Evolutionary conservation across 2,329 filamentous ascomycete species (phyloP).

Genomic region (Emmonsia crescens): DNA sequence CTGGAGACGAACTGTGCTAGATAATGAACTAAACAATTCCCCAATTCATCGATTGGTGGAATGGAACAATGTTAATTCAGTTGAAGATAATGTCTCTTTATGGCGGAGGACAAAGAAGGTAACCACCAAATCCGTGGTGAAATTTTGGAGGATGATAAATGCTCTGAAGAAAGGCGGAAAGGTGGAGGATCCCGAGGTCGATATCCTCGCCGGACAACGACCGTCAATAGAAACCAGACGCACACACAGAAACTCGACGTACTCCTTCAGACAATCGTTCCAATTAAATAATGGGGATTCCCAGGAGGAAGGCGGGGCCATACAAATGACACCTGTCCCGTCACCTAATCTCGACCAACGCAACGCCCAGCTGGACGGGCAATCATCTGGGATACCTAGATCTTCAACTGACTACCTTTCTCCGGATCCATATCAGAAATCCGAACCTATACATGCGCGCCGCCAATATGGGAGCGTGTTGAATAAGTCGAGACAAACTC

Average conservation of each 20-base stretch:
- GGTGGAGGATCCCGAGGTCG: slow-evolving; percentile 35
- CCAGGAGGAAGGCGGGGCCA: slow-evolving; percentile 49
- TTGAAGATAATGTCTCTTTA: slow-evolving; percentile 69
- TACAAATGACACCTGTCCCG: slow-evolving; percentile 91
- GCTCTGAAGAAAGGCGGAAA: slow-evolving; percentile 40
- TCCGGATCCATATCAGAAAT: slow-evolving; percentile 2
- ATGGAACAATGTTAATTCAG: slow-evolving; percentile 88
- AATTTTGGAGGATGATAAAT: slow-evolving; percentile 44
- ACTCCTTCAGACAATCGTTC: slow-evolving; percentile 43
- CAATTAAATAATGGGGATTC: slow-evolving; percentile 39
- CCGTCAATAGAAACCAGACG: slow-evolving; percentile 55
- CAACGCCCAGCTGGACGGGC: neutral
- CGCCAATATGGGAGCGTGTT: slow-evolving; percentile 57
- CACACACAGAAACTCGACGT: slow-evolving; percentile 45
- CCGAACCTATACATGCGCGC: slow-evolving; percentile 15
- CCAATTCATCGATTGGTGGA: slow-evolving; percentile 80
- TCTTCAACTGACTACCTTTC: neutral
- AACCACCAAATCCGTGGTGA: slow-evolving; percentile 52
- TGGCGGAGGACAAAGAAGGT: slow-evolving; percentile 93
- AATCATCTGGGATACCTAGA: neutral
- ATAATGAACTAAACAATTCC: slow-evolving; percentile 92
- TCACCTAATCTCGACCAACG: slow-evolving; percentile 50
- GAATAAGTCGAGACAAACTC: slow-evolving; percentile 54
- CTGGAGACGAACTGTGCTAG: slow-evolving; percentile 79
- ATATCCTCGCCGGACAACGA: slow-evolving; percentile 31